Percentiles rank a stretch among this genome's conserved stretches.
These are phyloP conservation scores for Apiospora sp. DNA, from an alignment of 2,329 filamentous ascomycete genomes.

Conservation along the genomic window DNA sequence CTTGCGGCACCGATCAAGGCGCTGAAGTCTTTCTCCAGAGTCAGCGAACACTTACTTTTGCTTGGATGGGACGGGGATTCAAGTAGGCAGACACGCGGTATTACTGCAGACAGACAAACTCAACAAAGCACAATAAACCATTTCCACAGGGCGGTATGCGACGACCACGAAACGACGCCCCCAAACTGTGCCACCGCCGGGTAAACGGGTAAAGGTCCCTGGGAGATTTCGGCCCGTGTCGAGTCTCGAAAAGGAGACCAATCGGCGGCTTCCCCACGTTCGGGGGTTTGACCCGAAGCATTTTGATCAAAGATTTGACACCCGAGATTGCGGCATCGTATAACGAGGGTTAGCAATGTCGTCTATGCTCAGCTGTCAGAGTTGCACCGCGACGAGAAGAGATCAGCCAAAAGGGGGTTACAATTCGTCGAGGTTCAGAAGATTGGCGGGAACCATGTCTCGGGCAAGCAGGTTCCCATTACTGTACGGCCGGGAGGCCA, in stretches of 20 bases:
- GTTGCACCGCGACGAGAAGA: not conserved
- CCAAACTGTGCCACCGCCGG: not conserved
- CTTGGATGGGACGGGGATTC: not conserved
- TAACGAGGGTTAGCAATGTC: not conserved
- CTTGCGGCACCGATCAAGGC: not conserved
- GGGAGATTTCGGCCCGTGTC: not conserved
- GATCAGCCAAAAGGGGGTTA: not conserved
- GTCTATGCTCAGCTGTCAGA: not conserved
- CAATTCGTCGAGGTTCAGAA: not conserved
- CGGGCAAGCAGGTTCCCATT: constrained; percentile 1
- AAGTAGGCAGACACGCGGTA: not conserved
- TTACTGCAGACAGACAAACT: not conserved
- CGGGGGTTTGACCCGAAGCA: not conserved
- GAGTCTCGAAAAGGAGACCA: not conserved
- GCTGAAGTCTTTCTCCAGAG: not conserved
- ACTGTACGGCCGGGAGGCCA: not conserved
- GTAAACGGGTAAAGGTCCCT: constrained; percentile 13
- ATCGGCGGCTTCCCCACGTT: not conserved
- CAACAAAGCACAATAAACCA: not conserved
- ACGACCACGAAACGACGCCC: not conserved
- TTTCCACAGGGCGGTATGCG: not conserved
- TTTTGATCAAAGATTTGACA: not conserved
- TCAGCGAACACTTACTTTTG: not conserved
- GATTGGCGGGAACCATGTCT: not conserved
- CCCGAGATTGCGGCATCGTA: not conserved